Evolutionary conservation across 75 land plant species (phyloP), one percentile per base, ranked within the genome.

Genomic region (Azolla pinnata): DNA sequence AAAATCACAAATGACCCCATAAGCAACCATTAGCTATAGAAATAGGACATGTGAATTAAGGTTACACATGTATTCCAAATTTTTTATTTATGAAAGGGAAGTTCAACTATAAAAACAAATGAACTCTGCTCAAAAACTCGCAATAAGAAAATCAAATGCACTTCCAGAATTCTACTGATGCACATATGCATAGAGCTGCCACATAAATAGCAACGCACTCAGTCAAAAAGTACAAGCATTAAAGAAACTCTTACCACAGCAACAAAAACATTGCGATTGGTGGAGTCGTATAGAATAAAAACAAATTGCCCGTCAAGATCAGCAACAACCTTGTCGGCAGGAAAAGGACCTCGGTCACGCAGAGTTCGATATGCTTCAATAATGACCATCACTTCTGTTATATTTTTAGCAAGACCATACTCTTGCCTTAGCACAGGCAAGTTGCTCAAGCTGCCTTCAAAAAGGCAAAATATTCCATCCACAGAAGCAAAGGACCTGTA

Each of bases 311-410:
- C 99, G 1, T 52, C 56, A 0, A 95, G 70, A 47, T 86, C 96
- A 48, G 69, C 72, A 44, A 95, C 62, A 44, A 95, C 90, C 56
- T 90, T 87, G 51, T 89, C 75, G n/a, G 97, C 88, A 2, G 99
- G 84, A 72, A 77, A 86, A 1, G 99, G 97, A 44, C 81, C 78
- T 20, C 99, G 71, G 73, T 95, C 99, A 2, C 85, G 75, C 29
- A 95, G 80, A 4, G 87, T 76, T 58, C 73, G 65, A 64, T 95
- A 95, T 3, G 82, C 84, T 31, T 95, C 88, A 24, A 89, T 83
- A 29, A 89, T 79, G 47, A 95, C 55, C 69, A 78, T 57, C 2
- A 83, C 96, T 67, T 95, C 99, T 56, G 74, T 75, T n/a, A 78
- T 54, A 56, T 30, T 55, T 75, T 79, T 86, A 23, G 79, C 61